Evolutionary conservation across 2,329 filamentous ascomycete genomes (phyloP).

Genomic region (Fusarium sp.): DNA sequence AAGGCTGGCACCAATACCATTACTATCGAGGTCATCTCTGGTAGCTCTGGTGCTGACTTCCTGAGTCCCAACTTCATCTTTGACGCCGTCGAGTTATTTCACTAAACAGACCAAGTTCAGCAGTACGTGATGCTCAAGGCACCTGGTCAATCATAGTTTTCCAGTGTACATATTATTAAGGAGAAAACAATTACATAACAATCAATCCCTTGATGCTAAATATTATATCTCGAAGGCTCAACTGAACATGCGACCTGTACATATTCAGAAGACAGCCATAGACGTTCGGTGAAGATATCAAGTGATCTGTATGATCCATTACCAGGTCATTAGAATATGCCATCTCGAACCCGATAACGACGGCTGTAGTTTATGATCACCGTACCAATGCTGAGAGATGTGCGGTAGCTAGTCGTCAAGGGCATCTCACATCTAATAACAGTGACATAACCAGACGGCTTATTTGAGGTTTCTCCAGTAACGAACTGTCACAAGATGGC

Average conservation of each 20-base stretch:
- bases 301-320: background rate
- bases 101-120: conserved; percentile 6
- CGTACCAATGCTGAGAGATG: background rate
- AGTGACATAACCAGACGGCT: background rate
- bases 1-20: conserved; percentile 70
- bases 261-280: background rate
- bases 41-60: conserved; percentile 62
- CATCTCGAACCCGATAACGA: background rate
- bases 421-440: background rate
- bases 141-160: background rate
- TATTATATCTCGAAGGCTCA: background rate
- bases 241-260: too few relatives aligned
- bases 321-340: background rate
- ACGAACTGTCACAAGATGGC: conserved; percentile 12
- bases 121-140: background rate
- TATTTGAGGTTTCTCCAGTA: background rate
- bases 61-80: conserved; percentile 63
- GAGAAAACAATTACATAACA: conserved; percentile 6
- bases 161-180: conserved; percentile 34
- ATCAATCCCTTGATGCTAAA: background rate
- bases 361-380: background rate
- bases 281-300: background rate
- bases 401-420: background rate
- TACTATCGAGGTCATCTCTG: conserved; percentile 65
- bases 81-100: conserved; percentile 41